Conservation (phyloP, 2,329 filamentous ascomycete species). For the Cercospora berteroae region DNA sequence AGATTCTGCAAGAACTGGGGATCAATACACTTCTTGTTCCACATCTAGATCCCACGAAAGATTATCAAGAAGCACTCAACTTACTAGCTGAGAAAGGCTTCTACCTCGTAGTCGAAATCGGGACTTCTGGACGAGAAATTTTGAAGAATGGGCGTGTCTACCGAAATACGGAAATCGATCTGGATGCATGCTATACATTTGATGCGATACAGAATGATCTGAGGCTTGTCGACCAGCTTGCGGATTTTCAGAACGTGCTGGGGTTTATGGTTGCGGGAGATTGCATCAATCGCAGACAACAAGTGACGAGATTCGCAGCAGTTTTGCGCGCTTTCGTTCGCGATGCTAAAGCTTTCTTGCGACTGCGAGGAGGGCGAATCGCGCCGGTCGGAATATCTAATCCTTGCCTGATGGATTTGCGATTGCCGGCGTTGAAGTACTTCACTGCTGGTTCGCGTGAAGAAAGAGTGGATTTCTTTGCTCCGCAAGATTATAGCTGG, state of each 20-base stretch:
- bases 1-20: conserved; percentile 21
- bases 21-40: conserved; percentile 25
- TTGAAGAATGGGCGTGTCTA: background rate
- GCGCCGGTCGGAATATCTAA: conserved; percentile 21
- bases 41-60: conserved; percentile 13
- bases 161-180: conserved; percentile 9
- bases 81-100: conserved; percentile 24
- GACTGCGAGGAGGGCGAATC: conserved; percentile 11
- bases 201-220: conserved; percentile 14
- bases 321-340: conserved; percentile 24
- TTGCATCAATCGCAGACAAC: background rate
- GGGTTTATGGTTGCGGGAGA: conserved; percentile 19
- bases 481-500: conserved; percentile 22
- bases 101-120: conserved; percentile 25
- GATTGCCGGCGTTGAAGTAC: conserved; percentile 13
- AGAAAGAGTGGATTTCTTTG: conserved; percentile 22
- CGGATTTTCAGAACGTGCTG: conserved; percentile 23
- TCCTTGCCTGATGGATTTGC: background rate
- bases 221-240: conserved; percentile 20
- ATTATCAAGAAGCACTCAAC: conserved; percentile 18
- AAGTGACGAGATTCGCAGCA: conserved; percentile 19
- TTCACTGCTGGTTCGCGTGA: conserved; percentile 21
- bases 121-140: conserved; percentile 8
- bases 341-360: conserved; percentile 23
- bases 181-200: conserved; percentile 11